These are phyloP conservation scores for Boechera stricta DNA, from an alignment of 345 rosid genomes.

Conservation along the genomic window DNA sequence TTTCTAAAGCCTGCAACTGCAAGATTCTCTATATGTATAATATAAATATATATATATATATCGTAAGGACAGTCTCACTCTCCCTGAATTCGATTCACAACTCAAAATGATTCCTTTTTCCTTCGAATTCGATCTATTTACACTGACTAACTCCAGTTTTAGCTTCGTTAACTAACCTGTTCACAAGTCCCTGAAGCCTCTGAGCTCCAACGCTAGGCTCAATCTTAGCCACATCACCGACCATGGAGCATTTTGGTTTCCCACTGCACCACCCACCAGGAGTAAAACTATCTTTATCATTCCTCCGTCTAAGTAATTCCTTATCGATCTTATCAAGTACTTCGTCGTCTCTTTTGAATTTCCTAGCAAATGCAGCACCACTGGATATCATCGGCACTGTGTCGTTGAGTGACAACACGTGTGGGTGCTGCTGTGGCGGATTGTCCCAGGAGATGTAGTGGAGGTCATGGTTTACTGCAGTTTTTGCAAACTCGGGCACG, in stretches of 20 bases:
- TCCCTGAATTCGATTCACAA: constrained; percentile 8
- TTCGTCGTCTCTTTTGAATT: constrained; percentile 63
- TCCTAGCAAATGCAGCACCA: constrained; percentile 89
- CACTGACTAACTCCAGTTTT: constrained; percentile 65
- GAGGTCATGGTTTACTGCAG: constrained; percentile 86
- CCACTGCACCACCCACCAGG: constrained; percentile 98
- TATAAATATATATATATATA: constrained; percentile 18
- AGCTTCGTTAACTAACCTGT: constrained; percentile 56
- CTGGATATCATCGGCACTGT: constrained; percentile 65
- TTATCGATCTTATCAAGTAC: constrained; percentile 75
- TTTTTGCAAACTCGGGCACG: constrained; percentile 70
- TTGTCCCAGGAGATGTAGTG: constrained; percentile 96
- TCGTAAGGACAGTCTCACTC: constrained; percentile 34
- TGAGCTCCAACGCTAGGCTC: constrained; percentile 79
- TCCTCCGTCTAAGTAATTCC: constrained; percentile 67
- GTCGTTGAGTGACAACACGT: constrained; percentile 76
- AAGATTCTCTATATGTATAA: constrained; percentile 35
- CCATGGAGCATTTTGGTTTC: constrained; percentile 65
- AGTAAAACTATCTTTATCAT: constrained; percentile 59
- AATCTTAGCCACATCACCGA: constrained; percentile 67
- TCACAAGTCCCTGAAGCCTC: constrained; percentile 65
- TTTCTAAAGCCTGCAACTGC: constrained; percentile 41
- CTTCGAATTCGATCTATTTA: constrained; percentile 54
- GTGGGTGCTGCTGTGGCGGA: constrained; percentile 96
- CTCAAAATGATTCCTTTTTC: constrained; percentile 12